Base-by-base conservation (phyloP, 2,329 filamentous ascomycete genomes). In the Penicillium sp. region DNA sequence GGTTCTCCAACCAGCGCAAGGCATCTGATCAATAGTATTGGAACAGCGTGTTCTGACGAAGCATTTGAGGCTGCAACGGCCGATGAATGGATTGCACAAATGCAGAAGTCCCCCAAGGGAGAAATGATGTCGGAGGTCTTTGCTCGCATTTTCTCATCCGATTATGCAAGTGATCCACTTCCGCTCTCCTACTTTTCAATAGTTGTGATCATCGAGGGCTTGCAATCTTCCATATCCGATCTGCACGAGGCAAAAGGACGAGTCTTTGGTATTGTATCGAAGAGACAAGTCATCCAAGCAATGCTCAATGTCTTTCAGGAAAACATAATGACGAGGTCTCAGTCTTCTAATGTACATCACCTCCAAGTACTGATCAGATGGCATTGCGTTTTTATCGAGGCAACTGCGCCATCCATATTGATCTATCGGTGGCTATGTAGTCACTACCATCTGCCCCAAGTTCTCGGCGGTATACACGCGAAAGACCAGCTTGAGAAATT, bases 21-120 rank as follows among this genome's bases (percentile, higher is more conserved):
- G 2, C 63, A 65, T 47, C 29, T 65, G n/a, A 60, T 63, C 2
- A 65, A 64, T 47, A 51, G 42, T 11, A 34, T 63, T 6, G 45
- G 45, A 8, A 48, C 47, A 1, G 52, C 63, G 1, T 54, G 48
- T 23, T 57, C 59, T 7, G 63, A 65, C 26, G 51, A 51, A 14
- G 61, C 51, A 3, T 65, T 65, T 37, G 31, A 33, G 13, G 63
- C 63, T 2, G 40, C 51, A 28, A 61, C 56, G 2, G 60, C 49
- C 13, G 46, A 63, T 34, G 53, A 55, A 14, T 65, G 61, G 61
- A 55, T 65, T 18, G 3, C 37, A 1, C 52, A 57, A 13, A 56
- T 63, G 26, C 10, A 24, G 1, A 29, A 21, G 2, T 37, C 46
- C 24, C 2, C 18, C 26, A 21, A 33, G 3, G 21, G 34, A 51